Conservation (phyloP, 768 basidiomycete species). For the Hortiboletus campestris region DNA sequence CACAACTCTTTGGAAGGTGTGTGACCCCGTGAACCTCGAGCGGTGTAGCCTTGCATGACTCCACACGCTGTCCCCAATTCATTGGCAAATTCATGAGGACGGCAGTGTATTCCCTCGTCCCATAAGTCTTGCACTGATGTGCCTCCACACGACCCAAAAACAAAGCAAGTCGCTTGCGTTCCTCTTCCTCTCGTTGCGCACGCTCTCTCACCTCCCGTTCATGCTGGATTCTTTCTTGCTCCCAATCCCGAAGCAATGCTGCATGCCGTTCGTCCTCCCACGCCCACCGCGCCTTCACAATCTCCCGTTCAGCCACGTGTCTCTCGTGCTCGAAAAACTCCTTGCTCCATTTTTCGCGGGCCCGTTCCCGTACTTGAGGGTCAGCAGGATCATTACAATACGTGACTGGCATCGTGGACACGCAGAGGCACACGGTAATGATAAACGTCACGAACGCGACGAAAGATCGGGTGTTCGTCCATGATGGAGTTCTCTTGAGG, state of each 20-base stretch:
- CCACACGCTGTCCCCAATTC: conserved; percentile 17
- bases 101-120: conserved; percentile 31
- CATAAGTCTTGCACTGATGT: conserved; percentile 28
- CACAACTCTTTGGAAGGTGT: conserved; percentile 19
- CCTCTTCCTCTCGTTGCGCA: conserved; percentile 16
- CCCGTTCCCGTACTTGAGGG: conserved; percentile 19
- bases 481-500: not conserved
- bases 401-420: conserved; percentile 8
- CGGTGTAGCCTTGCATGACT: conserved; percentile 24
- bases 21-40: conserved; percentile 25
- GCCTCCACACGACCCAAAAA: conserved; percentile 19
- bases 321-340: conserved; percentile 19
- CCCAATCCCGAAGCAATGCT: conserved; percentile 15
- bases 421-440: not conserved
- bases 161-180: conserved; percentile 21
- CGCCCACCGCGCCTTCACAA: conserved; percentile 16
- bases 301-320: conserved; percentile 6
- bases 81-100: conserved; percentile 28
- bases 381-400: conserved; percentile 20
- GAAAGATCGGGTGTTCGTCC: not conserved
- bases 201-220: conserved; percentile 17
- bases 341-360: conserved; percentile 19
- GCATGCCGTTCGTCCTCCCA: conserved; percentile 18
- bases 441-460: conserved; percentile 1
- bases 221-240: conserved; percentile 17